Percentiles rank a stretch among this genome's conserved stretches.
These are phyloP conservation scores for Xylaria sp. DNA, from an alignment of 2,329 filamentous ascomycete species.

Conservation along the genomic window DNA sequence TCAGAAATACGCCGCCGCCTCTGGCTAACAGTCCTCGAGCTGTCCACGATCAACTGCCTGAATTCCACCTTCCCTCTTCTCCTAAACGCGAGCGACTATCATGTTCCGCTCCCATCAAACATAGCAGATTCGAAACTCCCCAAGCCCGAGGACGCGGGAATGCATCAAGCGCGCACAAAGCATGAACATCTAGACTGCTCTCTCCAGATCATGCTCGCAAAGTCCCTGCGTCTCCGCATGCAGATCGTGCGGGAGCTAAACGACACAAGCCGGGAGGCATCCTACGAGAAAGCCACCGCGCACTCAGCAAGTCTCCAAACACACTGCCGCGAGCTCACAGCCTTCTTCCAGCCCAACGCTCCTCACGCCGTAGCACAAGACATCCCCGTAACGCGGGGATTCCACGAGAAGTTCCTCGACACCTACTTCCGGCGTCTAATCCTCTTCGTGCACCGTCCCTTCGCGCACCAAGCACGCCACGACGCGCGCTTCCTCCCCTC, in stretches of 20 bases:
- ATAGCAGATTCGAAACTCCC: slow-evolving; percentile 39
- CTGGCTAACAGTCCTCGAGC: slow-evolving; percentile 48
- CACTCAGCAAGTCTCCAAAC: slow-evolving; percentile 35
- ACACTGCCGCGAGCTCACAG: slow-evolving; percentile 42
- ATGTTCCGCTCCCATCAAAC: slow-evolving; percentile 39
- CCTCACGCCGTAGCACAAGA: slow-evolving; percentile 1
- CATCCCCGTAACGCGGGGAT: slow-evolving; percentile 9
- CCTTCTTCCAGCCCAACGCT: slow-evolving; percentile 36
- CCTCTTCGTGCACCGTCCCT: slow-evolving; percentile 44
- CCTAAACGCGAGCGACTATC: slow-evolving; percentile 35
- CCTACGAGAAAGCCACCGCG: slow-evolving; percentile 37
- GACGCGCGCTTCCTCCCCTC: slow-evolving; percentile 44
- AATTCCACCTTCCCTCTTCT: slow-evolving; percentile 43
- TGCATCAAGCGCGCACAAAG: background rate
- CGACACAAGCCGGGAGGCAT: slow-evolving; percentile 21
- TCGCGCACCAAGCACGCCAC: slow-evolving; percentile 38
- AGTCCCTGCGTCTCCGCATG: slow-evolving; percentile 41
- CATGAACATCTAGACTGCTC: slow-evolving; percentile 40
- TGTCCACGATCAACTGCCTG: slow-evolving; percentile 42
- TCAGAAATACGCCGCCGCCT: slow-evolving; percentile 46
- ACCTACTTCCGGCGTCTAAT: slow-evolving; percentile 44
- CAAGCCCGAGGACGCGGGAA: background rate
- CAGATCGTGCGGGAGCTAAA: slow-evolving; percentile 42
- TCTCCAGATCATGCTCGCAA: slow-evolving; percentile 41
- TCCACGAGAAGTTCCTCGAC: slow-evolving; percentile 46